Conservation (phyloP, 2,329 filamentous ascomycete genomes). For the Thielaviopsis musarum region DNA sequence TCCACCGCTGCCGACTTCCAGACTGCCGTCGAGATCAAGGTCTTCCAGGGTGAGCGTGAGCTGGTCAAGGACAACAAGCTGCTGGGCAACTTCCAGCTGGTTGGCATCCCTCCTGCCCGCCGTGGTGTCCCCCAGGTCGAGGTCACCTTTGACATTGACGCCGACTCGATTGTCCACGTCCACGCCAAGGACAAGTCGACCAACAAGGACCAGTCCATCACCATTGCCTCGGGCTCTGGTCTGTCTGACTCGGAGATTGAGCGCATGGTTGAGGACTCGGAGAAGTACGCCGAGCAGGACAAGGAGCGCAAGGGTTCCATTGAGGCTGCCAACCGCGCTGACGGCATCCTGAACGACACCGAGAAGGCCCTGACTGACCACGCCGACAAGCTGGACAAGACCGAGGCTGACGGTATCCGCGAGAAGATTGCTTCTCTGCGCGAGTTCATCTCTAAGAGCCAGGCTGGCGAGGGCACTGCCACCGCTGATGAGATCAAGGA, state of each 20-base stretch:
- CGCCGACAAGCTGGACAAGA: conserved; percentile 90
- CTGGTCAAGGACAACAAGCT: conserved; percentile 98
- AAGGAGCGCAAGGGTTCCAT: conserved; percentile 95
- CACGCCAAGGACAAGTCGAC: conserved; percentile 98
- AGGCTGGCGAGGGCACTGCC: conserved; percentile 72
- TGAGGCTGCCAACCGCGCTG: conserved; percentile 91
- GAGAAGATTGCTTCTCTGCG: conserved; percentile 82
- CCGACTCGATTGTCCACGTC: conserved; percentile 94
- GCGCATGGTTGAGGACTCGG: conserved; percentile 93
- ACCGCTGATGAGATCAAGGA: conserved; percentile 91
- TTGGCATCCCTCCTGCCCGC: conserved; percentile 89
- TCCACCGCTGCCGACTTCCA: conserved; percentile 97
- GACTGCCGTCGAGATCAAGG: conserved; percentile 98
- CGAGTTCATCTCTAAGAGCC: conserved; percentile 85
- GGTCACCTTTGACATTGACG: conserved; percentile 97
- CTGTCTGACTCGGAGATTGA: conserved; percentile 89
- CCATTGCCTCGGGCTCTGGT: conserved; percentile 93
- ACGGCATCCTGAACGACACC: conserved; percentile 91
- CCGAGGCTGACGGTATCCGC: conserved; percentile 78
- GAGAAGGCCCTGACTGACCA: conserved; percentile 97
- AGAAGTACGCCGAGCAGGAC: conserved; percentile 87
- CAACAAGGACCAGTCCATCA: conserved; percentile 99
- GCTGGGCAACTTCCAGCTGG: conserved; percentile 97
- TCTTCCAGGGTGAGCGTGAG: conserved; percentile 99
- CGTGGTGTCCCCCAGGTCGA: conserved; percentile 92